Evolutionary conservation across 495 filamentous ascomycete genomes (phyloP), one percentile per base, ranked within the genome.

Genomic region (Penicillium parvum): DNA sequence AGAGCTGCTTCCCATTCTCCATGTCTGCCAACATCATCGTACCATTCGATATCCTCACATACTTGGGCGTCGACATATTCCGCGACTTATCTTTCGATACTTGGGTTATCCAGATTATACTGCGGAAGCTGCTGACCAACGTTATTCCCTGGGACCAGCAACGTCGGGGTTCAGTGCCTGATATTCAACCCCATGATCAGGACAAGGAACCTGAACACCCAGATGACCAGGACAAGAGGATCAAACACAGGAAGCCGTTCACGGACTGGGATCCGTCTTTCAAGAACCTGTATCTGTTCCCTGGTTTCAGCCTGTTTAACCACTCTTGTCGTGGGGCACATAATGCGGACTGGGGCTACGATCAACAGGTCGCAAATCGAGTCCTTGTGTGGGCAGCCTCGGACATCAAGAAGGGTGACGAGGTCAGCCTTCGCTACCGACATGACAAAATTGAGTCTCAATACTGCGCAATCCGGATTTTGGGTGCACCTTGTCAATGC

Each of bases 11-110:
- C 25, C 64, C 65, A 0, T 69, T 66, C 32, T 58, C 53, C 7
- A 38, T 64, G 22, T 41, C 50, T 8, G 63, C 49, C 3, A 69
- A 69, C 26, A 62, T 69, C 20, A 55, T 50, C 7, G 52, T 68
- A 5, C 66, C 66, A 0, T 65, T 65, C 19, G 54, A 65, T 27
- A 68, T 68, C 16, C 45, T 69, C 15, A 35, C 49, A 23, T 38
- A 38, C 6, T 45, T 69, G n/a, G 66, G 66, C 4, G 61, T 69
- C 3, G 59, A 69, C 32, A 68, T 71, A 17, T 67, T 66, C 50
- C 47, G 55, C 1, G 57, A 69, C 23, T 38, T 64, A 23, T 37
- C 42, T 12, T 71, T 65, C 27, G 66, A 71, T 38, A 69, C 65
- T 1, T 69, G 66, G 66, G 49, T 58, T 5, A 58, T 68, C 34